Conservation (phyloP, 768 basidiomycete species). For the Nidularia sp. region DNA sequence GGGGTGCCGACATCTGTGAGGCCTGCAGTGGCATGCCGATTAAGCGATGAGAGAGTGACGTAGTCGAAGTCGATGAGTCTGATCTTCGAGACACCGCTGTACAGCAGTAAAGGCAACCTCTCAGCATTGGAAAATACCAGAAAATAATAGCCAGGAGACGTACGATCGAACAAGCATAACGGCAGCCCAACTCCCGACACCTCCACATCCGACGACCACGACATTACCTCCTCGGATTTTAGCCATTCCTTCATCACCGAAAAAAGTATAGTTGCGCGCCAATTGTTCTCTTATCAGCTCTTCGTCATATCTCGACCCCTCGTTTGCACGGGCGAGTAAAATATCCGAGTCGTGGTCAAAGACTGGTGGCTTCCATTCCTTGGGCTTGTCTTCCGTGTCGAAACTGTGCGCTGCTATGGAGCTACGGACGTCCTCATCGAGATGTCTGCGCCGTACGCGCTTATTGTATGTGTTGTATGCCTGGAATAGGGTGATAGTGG, state of each 20-base stretch:
- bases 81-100: constrained; percentile 70
- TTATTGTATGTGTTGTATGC: constrained; percentile 49
- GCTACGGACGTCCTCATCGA: constrained; percentile 53
- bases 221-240: constrained; percentile 73
- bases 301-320: constrained; percentile 54
- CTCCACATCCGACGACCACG: constrained; percentile 91
- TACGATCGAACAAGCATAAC: constrained; percentile 91
- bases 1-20: constrained; percentile 91
- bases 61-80: constrained; percentile 94
- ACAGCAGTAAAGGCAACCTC: constrained; percentile 1
- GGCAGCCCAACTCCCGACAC: constrained; percentile 95
- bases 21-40: constrained; percentile 88
- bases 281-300: constrained; percentile 85
- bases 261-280: constrained; percentile 91
- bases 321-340: not conserved
- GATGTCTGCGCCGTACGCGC: constrained; percentile 45
- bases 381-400: constrained; percentile 5
- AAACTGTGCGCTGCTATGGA: constrained; percentile 37
- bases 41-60: constrained; percentile 91
- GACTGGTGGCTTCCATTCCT: not conserved
- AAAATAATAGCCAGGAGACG: constrained; percentile 22
- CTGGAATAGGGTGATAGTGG: constrained; percentile 57
- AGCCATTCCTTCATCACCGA: constrained; percentile 85
- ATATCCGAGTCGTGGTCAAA: not conserved
- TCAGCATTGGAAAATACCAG: not conserved